These are phyloP conservation scores for Trichothecium sympodiale DNA, from an alignment of 2,329 filamentous ascomycete species.

Conservation along the genomic window DNA sequence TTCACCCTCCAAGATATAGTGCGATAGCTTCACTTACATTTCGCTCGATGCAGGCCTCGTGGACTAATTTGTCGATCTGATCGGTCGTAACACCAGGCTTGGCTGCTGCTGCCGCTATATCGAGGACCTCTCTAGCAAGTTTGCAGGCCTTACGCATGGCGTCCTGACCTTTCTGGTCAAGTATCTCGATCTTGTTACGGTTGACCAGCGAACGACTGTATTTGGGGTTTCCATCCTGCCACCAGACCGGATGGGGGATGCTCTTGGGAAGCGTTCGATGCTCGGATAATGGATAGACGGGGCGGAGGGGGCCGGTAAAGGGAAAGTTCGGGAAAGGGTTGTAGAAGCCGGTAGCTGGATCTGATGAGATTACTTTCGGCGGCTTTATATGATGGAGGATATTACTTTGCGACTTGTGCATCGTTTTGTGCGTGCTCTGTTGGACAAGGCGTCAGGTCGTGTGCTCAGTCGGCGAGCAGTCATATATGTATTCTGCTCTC, in stretches of 20 bases:
- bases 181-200: constrained; percentile 71
- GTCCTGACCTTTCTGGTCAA: constrained; percentile 71
- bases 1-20: neutral
- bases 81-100: constrained; percentile 94
- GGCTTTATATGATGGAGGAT: constrained; percentile 63
- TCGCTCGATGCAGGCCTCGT: constrained; percentile 88
- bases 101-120: constrained; percentile 74
- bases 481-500: neutral
- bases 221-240: constrained; percentile 65
- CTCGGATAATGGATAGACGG: constrained; percentile 75
- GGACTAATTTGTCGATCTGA: constrained; percentile 86
- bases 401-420: constrained; percentile 62
- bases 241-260: constrained; percentile 81
- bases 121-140: constrained; percentile 79
- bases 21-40: constrained; percentile 48
- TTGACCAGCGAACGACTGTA: constrained; percentile 49
- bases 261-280: constrained; percentile 63
- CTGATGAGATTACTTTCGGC: constrained; percentile 78
- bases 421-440: constrained; percentile 67
- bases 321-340: constrained; percentile 87
- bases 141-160: constrained; percentile 89
- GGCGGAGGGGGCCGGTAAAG: constrained; percentile 72
- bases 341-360: constrained; percentile 79
- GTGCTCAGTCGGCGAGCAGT: neutral
- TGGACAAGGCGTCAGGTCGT: constrained; percentile 6